Evolutionary conservation across 148 eudicot species (phyloP), one percentile per base, ranked within the genome.

Genomic region (Fagopyrum esculentum): DNA sequence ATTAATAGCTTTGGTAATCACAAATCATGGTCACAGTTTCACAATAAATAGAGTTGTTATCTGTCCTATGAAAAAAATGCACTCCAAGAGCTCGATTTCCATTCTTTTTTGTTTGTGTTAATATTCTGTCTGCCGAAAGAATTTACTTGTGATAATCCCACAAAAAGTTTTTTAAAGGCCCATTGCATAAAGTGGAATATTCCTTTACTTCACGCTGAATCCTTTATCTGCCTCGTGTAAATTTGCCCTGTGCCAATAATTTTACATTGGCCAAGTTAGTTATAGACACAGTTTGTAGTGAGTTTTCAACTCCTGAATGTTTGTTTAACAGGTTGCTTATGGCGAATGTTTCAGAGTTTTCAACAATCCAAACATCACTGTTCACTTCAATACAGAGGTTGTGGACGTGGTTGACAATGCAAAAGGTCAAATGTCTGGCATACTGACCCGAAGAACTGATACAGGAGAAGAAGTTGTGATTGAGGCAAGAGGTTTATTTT

Each of bases 291-390:
- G 3, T 63, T 30, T 79, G 73, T 83, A 81, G 87, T 82, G 86
- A 86, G 81, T 90, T 88, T 84, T 90, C 93, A 90, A 90, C 93
- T 89, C 93, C 86, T 92, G 88, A 87, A 86, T 86, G 92, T 95
- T 92, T 92, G 93, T 90, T 92, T 95, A 95, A 95, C 98, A 95
- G 98, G 97, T 87, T 95, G 93, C 82, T 95, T 95, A 88, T 95
- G 96, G 98, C 96, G 98, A 87, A 92, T 92, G 93, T 95, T 95
- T 89, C 98, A 95, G 98, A 95, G 97, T 95, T 83, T 82, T 83
- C 90, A 84, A 95, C 92, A 95, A 90, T 79, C 97, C 97, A 81
- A 95, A 92, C 82, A 78, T 95, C 89, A 95, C 98, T 15, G 93
- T 92, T 81, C 98, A 95, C 91, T 95, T 84, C 97, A 92, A 95